Evolutionary conservation across 805 yeast genomes (phyloP).

Genomic region (Saccharomycopsis babjevae): DNA sequence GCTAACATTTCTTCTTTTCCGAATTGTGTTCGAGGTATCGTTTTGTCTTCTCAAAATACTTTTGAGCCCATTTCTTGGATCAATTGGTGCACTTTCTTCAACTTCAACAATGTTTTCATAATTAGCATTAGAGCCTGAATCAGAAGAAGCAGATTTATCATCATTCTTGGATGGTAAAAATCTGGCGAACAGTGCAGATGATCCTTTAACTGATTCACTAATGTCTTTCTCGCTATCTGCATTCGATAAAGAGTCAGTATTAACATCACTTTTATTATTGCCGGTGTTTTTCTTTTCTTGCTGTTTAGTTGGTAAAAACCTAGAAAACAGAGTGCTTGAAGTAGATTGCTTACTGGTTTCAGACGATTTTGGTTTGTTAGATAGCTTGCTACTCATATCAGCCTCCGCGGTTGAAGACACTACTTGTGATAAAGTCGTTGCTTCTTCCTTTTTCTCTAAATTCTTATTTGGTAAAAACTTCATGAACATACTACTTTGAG

Average conservation of each 20-base stretch:
- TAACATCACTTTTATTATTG: not conserved
- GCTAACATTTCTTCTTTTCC: conserved; percentile 16
- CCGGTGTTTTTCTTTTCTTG: not conserved
- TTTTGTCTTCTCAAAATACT: conserved; percentile 16
- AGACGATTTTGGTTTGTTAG: not conserved
- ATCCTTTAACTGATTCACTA: conserved; percentile 2
- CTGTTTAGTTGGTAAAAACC: not conserved
- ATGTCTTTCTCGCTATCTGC: conserved; percentile 5
- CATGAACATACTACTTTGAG: not conserved
- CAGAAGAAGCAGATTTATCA: not conserved
- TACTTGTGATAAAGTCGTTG: not conserved
- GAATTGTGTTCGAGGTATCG: conserved; percentile 11
- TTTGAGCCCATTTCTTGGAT: conserved; percentile 5
- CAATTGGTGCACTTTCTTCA: conserved; percentile 5
- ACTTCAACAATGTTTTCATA: conserved; percentile 10
- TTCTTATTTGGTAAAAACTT: not conserved
- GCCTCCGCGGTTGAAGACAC: not conserved
- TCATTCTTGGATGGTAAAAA: not conserved
- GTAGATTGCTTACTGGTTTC: not conserved
- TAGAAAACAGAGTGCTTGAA: not conserved
- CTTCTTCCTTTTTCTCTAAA: not conserved
- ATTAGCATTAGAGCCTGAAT: not conserved
- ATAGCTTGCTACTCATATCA: not conserved
- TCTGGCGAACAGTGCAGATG: not conserved
- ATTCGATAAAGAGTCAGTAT: not conserved